These are phyloP conservation scores for Lichtheimia ornata DNA, from an alignment of 371 early-diverging fungal species.

Conservation along the genomic window DNA sequence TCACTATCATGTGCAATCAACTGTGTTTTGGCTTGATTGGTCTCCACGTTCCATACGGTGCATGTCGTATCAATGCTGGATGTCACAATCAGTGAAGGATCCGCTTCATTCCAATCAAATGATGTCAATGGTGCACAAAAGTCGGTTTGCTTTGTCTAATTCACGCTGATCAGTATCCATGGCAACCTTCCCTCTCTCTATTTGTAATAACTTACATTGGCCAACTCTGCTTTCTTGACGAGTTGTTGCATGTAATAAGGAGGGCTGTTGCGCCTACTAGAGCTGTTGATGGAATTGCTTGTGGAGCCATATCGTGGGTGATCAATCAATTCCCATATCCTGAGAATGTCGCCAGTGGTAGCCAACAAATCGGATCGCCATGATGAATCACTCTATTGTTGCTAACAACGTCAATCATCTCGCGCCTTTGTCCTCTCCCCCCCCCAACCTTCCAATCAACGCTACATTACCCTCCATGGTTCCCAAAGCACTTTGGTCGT, in stretches of 20 bases:
- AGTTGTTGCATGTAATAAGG: constrained; percentile 40
- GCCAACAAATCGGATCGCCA: constrained; percentile 70
- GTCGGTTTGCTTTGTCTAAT: constrained; percentile 48
- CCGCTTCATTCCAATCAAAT: constrained; percentile 91
- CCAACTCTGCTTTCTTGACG: constrained; percentile 41
- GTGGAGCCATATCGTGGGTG: constrained; percentile 29
- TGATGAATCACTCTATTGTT: constrained; percentile 13
- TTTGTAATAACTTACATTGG: constrained; percentile 43
- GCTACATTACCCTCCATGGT: constrained; percentile 60
- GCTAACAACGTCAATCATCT: not conserved
- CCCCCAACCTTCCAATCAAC: not conserved
- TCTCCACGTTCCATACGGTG: constrained; percentile 92
- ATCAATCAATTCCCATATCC: constrained; percentile 79
- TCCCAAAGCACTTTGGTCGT: constrained; percentile 85
- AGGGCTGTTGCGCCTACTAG: constrained; percentile 22
- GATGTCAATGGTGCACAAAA: constrained; percentile 87
- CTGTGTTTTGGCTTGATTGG: constrained; percentile 90
- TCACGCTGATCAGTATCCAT: not conserved
- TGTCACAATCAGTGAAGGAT: constrained; percentile 82
- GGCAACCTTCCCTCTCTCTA: not conserved
- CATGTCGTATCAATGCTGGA: constrained; percentile 94
- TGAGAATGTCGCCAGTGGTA: constrained; percentile 80
- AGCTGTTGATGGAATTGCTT: constrained; percentile 48
- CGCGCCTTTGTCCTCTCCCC: not conserved
- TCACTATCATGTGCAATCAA: constrained; percentile 95